These are phyloP conservation scores for Phytopythium chamaehyphon DNA, from an alignment of 352 stramenopile genomes.

Conservation along the genomic window DNA sequence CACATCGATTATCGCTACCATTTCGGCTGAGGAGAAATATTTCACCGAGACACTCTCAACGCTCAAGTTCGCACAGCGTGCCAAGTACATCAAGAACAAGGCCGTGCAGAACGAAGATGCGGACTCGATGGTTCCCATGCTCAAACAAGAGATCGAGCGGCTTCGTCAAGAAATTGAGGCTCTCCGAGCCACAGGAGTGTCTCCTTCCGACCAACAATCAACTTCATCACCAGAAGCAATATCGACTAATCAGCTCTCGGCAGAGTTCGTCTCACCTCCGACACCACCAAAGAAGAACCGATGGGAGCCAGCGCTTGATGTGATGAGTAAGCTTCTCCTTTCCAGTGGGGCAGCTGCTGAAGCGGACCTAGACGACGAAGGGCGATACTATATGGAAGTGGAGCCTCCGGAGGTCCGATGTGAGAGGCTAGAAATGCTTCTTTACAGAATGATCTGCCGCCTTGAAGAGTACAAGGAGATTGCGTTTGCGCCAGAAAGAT, in stretches of 20 bases:
- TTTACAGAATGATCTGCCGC: conserved; percentile 84
- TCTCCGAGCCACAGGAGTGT: conserved; percentile 14
- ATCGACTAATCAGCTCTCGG: conserved; percentile 17
- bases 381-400: conserved; percentile 14
- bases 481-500: conserved; percentile 44
- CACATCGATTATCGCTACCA: conserved; percentile 82
- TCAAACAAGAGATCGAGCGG: conserved; percentile 74
- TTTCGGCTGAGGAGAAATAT: conserved; percentile 78
- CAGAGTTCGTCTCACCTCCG: not conserved
- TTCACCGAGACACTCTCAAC: conserved; percentile 86
- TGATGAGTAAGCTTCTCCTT: conserved; percentile 72
- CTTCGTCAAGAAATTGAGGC: conserved; percentile 56
- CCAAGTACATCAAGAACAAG: conserved; percentile 89
- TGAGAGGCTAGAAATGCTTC: conserved; percentile 72
- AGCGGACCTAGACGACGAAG: conserved; percentile 29
- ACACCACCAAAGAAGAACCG: conserved; percentile 40
- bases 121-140: conserved; percentile 62
- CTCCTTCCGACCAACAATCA: conserved; percentile 10
- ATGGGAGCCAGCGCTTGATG: conserved; percentile 74
- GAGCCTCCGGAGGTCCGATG: conserved; percentile 51
- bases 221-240: conserved; percentile 8
- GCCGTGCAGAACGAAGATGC: conserved; percentile 84
- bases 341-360: conserved; percentile 49
- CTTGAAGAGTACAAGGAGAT: conserved; percentile 81
- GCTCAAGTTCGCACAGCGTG: conserved; percentile 84